phyloP scores from a whole-genome alignment of 306 rosid species.

The Carpinus viminea region DNA sequence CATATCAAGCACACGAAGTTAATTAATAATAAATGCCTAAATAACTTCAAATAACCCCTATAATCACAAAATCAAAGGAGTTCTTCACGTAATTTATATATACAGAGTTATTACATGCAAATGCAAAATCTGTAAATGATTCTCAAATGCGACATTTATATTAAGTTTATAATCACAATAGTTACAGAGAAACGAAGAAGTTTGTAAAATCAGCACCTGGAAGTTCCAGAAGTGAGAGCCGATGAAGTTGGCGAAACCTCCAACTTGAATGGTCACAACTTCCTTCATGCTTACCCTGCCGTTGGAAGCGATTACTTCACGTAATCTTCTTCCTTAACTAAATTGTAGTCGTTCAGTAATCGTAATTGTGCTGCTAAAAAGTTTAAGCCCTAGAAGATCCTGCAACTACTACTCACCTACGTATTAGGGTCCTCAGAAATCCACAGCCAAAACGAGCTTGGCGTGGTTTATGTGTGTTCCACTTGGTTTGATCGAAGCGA shows the following conservation, averaged over 20 bases:
- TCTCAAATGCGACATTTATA: not conserved
- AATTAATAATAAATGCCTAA: slow-evolving; percentile 11
- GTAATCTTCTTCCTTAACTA: not conserved
- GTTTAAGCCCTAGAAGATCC: not conserved
- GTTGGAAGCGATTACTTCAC: not conserved
- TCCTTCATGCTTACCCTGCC: slow-evolving; percentile 59
- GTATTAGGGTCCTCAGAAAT: not conserved
- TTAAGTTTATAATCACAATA: too few relatives aligned
- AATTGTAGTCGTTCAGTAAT: not conserved
- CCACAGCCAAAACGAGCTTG: not conserved
- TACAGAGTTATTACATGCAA: not conserved
- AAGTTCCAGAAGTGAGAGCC: slow-evolving; percentile 99
- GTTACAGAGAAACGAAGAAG: not conserved
- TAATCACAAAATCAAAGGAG: not conserved
- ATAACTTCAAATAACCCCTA: not conserved
- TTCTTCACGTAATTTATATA: not conserved
- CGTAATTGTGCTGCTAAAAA: not conserved
- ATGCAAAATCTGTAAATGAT: not conserved
- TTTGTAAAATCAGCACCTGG: slow-evolving; percentile 49
- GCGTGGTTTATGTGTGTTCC: not conserved
- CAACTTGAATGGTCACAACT: slow-evolving; percentile 79
- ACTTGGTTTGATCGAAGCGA: too few relatives aligned
- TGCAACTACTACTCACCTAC: not conserved
- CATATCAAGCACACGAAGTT: slow-evolving; percentile 28
- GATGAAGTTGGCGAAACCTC: slow-evolving; percentile 76